phyloP scores from a whole-genome alignment of 2,329 filamentous ascomycete genomes.

The Fusarium solani-melongenae region DNA sequence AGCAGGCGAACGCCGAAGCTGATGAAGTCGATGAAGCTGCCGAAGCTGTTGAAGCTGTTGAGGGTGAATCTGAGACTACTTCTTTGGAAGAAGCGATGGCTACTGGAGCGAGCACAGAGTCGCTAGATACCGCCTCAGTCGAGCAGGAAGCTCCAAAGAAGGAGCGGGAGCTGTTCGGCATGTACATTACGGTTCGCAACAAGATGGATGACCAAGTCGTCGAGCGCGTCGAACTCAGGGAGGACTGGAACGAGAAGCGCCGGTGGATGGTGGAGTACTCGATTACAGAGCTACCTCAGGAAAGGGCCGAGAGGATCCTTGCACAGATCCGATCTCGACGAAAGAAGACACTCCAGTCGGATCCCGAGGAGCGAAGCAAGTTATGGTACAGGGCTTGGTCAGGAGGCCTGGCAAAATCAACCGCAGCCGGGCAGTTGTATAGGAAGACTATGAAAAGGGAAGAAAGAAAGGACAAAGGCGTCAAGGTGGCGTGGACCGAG shows the following conservation, averaged over 20 bases:
- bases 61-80: not conserved
- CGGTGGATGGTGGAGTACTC: constrained; percentile 83
- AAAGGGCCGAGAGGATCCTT: constrained; percentile 65
- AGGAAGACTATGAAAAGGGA: constrained; percentile 65
- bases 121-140: not conserved
- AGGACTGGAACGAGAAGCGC: not conserved
- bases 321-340: constrained; percentile 66
- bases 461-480: constrained; percentile 58
- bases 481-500: constrained; percentile 60
- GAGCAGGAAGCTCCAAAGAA: not conserved
- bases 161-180: constrained; percentile 59
- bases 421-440: constrained; percentile 66
- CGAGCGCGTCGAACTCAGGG: constrained; percentile 61
- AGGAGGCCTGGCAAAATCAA: constrained; percentile 55
- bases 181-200: constrained; percentile 79
- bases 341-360: constrained; percentile 54
- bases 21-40: not conserved
- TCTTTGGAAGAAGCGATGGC: not conserved
- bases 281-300: constrained; percentile 68
- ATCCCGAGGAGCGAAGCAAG: constrained; percentile 54
- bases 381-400: constrained; percentile 61
- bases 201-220: constrained; percentile 75
- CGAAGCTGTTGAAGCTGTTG: not conserved
- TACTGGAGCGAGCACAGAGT: not conserved
- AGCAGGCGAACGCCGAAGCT: constrained; percentile 32